phyloP scores from a whole-genome alignment of 2,329 filamentous ascomycete species.

The Pseudocercospora pini-densiflorae region DNA sequence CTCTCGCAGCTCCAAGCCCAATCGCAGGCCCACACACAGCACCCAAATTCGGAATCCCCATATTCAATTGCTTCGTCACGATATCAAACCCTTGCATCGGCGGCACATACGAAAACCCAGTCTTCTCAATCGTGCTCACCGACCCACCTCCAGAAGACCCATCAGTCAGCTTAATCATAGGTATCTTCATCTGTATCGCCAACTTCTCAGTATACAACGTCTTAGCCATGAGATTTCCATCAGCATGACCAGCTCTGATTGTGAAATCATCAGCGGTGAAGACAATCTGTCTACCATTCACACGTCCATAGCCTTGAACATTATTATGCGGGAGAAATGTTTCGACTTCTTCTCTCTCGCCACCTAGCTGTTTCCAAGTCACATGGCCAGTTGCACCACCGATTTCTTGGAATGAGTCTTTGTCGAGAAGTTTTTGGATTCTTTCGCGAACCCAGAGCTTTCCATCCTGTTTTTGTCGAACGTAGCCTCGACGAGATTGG shows the following conservation, averaged over 20 bases:
- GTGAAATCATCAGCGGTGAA: constrained; percentile 69
- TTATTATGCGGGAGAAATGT: constrained; percentile 66
- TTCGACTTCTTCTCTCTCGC: constrained; percentile 52
- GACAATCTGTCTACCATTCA: constrained; percentile 59
- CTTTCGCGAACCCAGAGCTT: constrained; percentile 69
- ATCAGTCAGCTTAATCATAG: constrained; percentile 68
- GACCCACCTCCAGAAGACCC: constrained; percentile 66
- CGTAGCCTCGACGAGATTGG: constrained; percentile 59
- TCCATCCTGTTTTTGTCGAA: constrained; percentile 66
- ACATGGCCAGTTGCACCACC: constrained; percentile 65
- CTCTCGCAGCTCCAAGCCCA: constrained; percentile 65
- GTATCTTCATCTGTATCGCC: constrained; percentile 60
- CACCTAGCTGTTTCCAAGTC: constrained; percentile 58
- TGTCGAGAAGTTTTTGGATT: constrained; percentile 62
- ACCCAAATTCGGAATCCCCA: constrained; percentile 67
- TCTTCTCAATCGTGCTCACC: constrained; percentile 62
- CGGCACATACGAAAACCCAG: constrained; percentile 65
- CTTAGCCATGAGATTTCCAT: constrained; percentile 60
- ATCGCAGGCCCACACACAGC: constrained; percentile 68
- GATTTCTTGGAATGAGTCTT: constrained; percentile 61
- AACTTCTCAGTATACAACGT: constrained; percentile 67
- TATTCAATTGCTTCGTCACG: constrained; percentile 60
- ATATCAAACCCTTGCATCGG: constrained; percentile 61
- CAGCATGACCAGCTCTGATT: constrained; percentile 66
- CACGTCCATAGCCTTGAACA: constrained; percentile 57